phyloP scores from a whole-genome alignment of 768 basidiomycete species.

The Clavaria fumosa region DNA sequence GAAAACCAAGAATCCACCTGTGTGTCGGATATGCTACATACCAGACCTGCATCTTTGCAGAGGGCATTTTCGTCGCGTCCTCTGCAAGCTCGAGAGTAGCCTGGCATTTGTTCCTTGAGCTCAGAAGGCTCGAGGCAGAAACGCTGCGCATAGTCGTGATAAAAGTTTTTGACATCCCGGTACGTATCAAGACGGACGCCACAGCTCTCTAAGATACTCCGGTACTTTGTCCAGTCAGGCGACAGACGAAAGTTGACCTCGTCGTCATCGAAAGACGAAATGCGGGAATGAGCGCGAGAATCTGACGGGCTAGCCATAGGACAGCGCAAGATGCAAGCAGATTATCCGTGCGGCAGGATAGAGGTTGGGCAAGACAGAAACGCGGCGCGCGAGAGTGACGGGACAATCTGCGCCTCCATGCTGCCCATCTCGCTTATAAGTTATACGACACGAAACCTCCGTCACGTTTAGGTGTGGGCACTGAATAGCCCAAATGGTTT shows the following conservation, averaged over 20 bases:
- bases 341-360: too few species aligned
- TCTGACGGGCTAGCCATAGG: constrained; percentile 14
- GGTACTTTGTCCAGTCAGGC: constrained; percentile 49
- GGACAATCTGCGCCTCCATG: too few species aligned
- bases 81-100: constrained; percentile 20
- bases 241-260: constrained; percentile 41
- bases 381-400: too few species aligned
- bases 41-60: constrained; percentile 59
- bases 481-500: too few species aligned
- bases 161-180: constrained; percentile 39
- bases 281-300: constrained; percentile 21
- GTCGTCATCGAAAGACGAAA: constrained; percentile 42
- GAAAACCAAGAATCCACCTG: too few species aligned
- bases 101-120: constrained; percentile 12
- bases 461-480: too few species aligned
- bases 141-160: constrained; percentile 4
- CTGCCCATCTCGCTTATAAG: too few species aligned
- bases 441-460: too few species aligned
- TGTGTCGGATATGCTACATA: too few species aligned
- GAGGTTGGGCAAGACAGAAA: too few species aligned
- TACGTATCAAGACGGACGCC: constrained; percentile 58
- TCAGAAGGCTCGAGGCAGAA: constrained; percentile 4
- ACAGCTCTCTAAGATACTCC: constrained; percentile 26
- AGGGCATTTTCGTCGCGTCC: constrained; percentile 39
- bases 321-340: neutral